These are phyloP conservation scores for Trametes meyenii DNA, from an alignment of 768 basidiomycete species.

Conservation along the genomic window DNA sequence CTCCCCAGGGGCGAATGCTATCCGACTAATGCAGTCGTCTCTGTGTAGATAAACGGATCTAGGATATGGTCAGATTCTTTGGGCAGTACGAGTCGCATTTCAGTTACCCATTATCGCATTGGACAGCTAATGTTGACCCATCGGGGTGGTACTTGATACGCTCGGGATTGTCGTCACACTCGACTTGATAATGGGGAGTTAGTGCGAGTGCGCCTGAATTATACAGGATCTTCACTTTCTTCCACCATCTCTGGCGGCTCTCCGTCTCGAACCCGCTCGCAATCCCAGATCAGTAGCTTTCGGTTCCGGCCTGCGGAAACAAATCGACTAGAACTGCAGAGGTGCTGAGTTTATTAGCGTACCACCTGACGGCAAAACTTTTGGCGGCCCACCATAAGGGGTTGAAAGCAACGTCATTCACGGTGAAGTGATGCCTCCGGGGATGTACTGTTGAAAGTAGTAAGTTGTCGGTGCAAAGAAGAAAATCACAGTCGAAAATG, in stretches of 20 bases:
- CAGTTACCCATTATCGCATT: slow-evolving; percentile 21
- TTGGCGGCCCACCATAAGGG: slow-evolving; percentile 44
- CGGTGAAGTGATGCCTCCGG: slow-evolving; percentile 49
- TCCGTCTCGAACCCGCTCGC: slow-evolving; percentile 29
- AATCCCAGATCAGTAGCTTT: slow-evolving; percentile 46
- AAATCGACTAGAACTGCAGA: slow-evolving; percentile 45
- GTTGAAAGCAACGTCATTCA: slow-evolving; percentile 59
- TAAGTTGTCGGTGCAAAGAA: not conserved
- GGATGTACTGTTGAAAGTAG: not conserved
- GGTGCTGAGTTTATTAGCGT: not conserved
- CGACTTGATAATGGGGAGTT: not conserved
- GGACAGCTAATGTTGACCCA: slow-evolving; percentile 4
- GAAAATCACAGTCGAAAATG: no score
- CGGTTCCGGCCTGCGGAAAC: slow-evolving; percentile 54
- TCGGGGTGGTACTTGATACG: slow-evolving; percentile 16
- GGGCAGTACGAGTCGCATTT: no score
- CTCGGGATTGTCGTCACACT: slow-evolving; percentile 15
- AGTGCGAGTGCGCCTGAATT: not conserved
- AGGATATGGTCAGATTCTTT: not conserved
- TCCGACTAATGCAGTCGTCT: not conserved
- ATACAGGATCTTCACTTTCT: not conserved
- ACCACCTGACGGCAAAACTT: not conserved
- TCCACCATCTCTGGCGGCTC: slow-evolving; percentile 3
- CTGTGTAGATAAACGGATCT: slow-evolving; percentile 6
- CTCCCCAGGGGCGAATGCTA: not conserved